Evolutionary conservation across 176 grass and related monocot species (phyloP).

Genomic region (maize (Zea mays)): DNA sequence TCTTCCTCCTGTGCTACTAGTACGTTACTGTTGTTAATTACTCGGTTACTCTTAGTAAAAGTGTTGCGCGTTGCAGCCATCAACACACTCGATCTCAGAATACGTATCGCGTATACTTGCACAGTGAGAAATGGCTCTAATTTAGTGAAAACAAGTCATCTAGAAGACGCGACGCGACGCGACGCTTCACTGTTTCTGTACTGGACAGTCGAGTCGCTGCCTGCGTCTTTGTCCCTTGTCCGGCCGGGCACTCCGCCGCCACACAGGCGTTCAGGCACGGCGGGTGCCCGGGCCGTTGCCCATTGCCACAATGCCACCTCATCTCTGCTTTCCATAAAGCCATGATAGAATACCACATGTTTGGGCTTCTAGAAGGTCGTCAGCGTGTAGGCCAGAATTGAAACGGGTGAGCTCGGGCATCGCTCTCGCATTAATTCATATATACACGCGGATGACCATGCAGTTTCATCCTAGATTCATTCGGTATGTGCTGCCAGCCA

Average conservation of each 20-base stretch:
- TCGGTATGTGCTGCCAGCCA: not conserved
- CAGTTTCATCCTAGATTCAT: conserved; percentile 27
- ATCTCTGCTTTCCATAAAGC: not conserved
- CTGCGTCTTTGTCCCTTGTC: not conserved
- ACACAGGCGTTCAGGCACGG: too few relatives aligned
- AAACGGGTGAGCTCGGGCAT: conserved; percentile 1
- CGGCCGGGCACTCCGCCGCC: too few relatives aligned
- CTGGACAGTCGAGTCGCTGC: not conserved
- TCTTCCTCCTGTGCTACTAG: too few relatives aligned
- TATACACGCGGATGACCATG: not conserved
- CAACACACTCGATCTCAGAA: not conserved
- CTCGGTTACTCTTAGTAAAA: not conserved
- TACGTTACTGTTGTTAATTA: too few relatives aligned
- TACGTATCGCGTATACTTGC: too few relatives aligned
- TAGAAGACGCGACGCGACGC: too few relatives aligned
- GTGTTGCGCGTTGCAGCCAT: not conserved
- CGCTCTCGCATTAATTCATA: conserved; percentile 30
- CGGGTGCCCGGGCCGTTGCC: not conserved
- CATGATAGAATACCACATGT: conserved; percentile 13
- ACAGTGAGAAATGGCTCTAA: too few relatives aligned
- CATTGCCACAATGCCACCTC: not conserved
- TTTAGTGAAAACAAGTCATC: not conserved
- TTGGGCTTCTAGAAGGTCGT: conserved; percentile 39
- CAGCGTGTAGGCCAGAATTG: not conserved
- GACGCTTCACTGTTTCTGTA: not conserved